Percentiles rank a stretch among this genome's conserved stretches.
Conservation (phyloP, 2,329 filamentous ascomycete genomes). For the Podosphaera fusca region DNA sequence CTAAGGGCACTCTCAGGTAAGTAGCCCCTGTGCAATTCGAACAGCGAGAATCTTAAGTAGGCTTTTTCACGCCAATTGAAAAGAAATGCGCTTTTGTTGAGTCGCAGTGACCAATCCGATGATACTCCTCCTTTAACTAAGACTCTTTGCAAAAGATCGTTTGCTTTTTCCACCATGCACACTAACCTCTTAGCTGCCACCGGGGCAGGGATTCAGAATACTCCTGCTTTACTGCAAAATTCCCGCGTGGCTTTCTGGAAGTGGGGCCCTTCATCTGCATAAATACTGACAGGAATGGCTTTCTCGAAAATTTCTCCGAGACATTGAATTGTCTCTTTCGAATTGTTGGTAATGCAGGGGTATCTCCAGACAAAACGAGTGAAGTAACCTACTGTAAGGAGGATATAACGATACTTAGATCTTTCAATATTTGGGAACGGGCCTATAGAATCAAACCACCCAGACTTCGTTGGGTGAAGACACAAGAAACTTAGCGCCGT, state of each 20-base stretch:
- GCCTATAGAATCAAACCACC: background rate
- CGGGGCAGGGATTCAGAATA: background rate
- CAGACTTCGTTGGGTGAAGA: background rate
- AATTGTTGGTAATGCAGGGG: background rate
- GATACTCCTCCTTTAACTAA: background rate
- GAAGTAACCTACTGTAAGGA: slow-evolving; percentile 1
- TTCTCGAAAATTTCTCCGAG: background rate
- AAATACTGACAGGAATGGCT: background rate
- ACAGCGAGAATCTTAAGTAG: too few relatives aligned
- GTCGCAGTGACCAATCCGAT: background rate
- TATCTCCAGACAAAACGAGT: background rate
- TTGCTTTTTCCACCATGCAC: slow-evolving; percentile 2
- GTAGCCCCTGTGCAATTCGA: too few relatives aligned
- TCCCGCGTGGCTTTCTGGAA: background rate
- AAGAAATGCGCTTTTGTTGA: too few relatives aligned
- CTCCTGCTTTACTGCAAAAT: background rate
- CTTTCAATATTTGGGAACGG: background rate
- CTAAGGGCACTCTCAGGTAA: too few relatives aligned
- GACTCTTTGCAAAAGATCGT: background rate
- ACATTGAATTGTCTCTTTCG: background rate
- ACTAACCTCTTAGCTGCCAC: background rate
- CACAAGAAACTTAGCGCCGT: background rate
- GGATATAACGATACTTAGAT: background rate
- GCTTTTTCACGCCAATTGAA: too few relatives aligned
- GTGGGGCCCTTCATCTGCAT: background rate